phyloP scores from a whole-genome alignment of 495 filamentous ascomycete species.

The Evernia prunastri region DNA sequence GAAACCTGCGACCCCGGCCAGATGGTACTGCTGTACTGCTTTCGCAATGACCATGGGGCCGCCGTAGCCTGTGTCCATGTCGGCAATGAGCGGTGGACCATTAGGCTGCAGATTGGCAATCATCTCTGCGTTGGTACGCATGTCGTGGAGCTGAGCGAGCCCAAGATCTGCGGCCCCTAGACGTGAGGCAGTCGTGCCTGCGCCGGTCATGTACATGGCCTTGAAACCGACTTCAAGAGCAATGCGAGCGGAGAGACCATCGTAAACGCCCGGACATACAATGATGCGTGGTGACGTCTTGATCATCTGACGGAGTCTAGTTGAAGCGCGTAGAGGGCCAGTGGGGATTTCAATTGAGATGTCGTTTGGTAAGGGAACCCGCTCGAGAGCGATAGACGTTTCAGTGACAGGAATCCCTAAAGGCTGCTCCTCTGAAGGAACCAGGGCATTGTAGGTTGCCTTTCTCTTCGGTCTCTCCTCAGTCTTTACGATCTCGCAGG shows the following conservation, averaged over 20 bases:
- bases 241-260: background rate
- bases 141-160: background rate
- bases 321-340: too few species aligned
- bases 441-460: too few species aligned
- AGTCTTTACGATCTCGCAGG: too few species aligned
- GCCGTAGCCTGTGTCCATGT: conserved; percentile 60
- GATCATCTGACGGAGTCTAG: background rate
- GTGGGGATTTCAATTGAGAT: too few species aligned
- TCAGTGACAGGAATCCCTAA: too few species aligned
- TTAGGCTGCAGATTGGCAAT: conserved; percentile 42
- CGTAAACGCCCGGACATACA: background rate
- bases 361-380: too few species aligned
- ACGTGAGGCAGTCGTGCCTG: background rate
- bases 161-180: background rate
- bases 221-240: background rate
- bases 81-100: conserved; percentile 56
- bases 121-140: background rate
- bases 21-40: conserved; percentile 54
- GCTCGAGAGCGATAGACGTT: too few species aligned
- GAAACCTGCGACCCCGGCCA: conserved; percentile 59
- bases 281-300: background rate
- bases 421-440: too few species aligned
- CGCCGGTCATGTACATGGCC: background rate
- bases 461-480: too few species aligned
- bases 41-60: conserved; percentile 54